Evolutionary conservation across 768 basidiomycete species (phyloP).

Genomic region (Boletus coccyginus): DNA sequence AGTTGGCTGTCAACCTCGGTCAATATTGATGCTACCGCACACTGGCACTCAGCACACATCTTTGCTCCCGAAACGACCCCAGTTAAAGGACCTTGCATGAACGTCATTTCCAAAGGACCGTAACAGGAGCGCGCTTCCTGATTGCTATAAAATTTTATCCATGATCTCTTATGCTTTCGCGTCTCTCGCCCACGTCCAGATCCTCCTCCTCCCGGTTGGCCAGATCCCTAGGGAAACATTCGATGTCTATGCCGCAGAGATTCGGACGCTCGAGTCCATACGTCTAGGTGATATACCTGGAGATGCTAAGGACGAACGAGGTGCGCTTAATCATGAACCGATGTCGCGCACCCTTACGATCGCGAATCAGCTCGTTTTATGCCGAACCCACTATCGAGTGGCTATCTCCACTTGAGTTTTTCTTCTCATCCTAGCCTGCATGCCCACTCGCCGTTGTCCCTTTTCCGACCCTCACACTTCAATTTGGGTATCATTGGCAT

Average conservation of each 20-base stretch:
- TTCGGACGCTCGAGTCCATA: conserved; percentile 70
- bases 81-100: conserved; percentile 1
- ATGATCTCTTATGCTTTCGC: conserved; percentile 78
- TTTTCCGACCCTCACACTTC: conserved; percentile 78
- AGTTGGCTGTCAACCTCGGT: conserved; percentile 3
- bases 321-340: conserved; percentile 37
- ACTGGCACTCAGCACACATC: background rate
- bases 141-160: conserved; percentile 4
- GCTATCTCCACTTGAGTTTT: conserved; percentile 78
- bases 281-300: conserved; percentile 82
- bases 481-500: conserved; percentile 89
- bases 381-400: conserved; percentile 71
- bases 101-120: background rate
- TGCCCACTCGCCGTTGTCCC: conserved; percentile 62
- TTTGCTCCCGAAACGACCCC: background rate
- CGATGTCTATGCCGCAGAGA: conserved; percentile 69
- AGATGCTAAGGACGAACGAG: conserved; percentile 72
- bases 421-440: conserved; percentile 71
- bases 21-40: background rate
- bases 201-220: conserved; percentile 87
- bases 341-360: background rate
- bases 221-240: conserved; percentile 66
- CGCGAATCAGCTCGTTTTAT: conserved; percentile 70
- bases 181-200: conserved; percentile 79
- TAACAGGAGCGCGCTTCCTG: background rate